Base-by-base conservation (phyloP, 176 grass and related monocot genomes). In the Juncus effusus region DNA sequence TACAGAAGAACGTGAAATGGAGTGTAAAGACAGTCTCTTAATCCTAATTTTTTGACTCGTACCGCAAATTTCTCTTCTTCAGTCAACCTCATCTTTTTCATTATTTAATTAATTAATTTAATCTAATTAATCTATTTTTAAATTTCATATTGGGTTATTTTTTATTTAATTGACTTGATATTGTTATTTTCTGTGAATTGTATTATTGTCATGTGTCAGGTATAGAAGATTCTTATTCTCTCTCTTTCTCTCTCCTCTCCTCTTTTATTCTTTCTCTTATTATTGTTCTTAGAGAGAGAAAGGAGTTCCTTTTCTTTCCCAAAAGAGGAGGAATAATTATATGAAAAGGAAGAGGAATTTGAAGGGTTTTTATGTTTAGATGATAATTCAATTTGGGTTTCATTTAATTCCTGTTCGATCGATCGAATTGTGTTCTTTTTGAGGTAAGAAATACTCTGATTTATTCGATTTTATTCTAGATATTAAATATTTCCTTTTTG, bases 141-240 rank as follows among this genome's bases (percentile, higher is more conserved):
- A 47, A 47, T 65, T 60, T 35, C 19, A 14, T 58, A 72, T 72
- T 72, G 42, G 66, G 35, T 70, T 56, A 47, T 6, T 47, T 54
- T 3, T 10, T 45, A 59, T 7, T 59, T 59, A 70, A 70, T 71
- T 59, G 56, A 59, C 38, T 35, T 58, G 57, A 72, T 58, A 58
- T 12, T 58, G 37, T 36, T 7, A 58, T 58, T 19, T 72, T 72
- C 4, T 47, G 5, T 47, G 44, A 47, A 47, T 9, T 47, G 44
- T 47, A 47, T 60, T 35, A 47, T 44, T 41, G 58, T 58, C 28
- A 45, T 45, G 38, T 42, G 38, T 66, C 38, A 64, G 60, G 49
- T 64, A 57, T 36, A 65, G 63, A 76, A 66, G 61, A 44, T 79
- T 79, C 54, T 73, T 59, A 79, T 55, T 36, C 76, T 72, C 76